Evolutionary conservation across 139 green algal genomes (phyloP), one percentile per base, ranked within the genome.

Genomic region (Tetratostichococcus sp.): DNA sequence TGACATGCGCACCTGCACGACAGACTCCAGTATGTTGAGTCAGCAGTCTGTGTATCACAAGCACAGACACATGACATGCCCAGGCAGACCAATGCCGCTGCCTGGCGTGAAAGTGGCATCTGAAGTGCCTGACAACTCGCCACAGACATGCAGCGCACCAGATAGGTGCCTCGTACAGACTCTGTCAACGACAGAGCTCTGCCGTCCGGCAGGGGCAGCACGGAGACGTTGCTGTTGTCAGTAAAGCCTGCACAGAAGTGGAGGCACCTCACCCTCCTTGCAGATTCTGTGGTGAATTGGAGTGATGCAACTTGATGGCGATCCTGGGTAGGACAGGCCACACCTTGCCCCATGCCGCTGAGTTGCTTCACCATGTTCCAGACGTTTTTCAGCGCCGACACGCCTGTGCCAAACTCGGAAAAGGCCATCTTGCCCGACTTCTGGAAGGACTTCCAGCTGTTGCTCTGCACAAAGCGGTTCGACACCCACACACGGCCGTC

Each of bases 161-260:
- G 17, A 72, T 89, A 94, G 0, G 82, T 84, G 30, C 86, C 84
- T 22, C 68, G 35, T 3, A 85, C 74, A 17, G 84, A 82, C 79
- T 95, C 90, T 65, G 85, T 93, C 30, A 89, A 73, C 1, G 88
- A 82, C 35, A 89, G 30, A 6, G 87, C 42, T 39, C 67, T 78
- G 35, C 84, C 80, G 4, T 85, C 75, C 2, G 73, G 67, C 5
- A 86, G 69, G 4, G 87, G 73, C 2, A 87, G 67, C 0, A 93
- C 67, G 69, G 84, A 91, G 17, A 96, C 91, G 26, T 58, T 87
- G 26, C 89, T 82, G 69, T 96, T 96, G 85, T 96, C 91, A 1
- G 87, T 96, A 70, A 89, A 83, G 22, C 70, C 79, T 83, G 77
- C 77, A 69, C 1, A 69, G 42, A 75, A 69, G 17, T 69, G 65